Evolutionary conservation across 179 eudicot genomes (phyloP), one percentile per base, ranked within the genome.

Genomic region (Beta macrorhiza): DNA sequence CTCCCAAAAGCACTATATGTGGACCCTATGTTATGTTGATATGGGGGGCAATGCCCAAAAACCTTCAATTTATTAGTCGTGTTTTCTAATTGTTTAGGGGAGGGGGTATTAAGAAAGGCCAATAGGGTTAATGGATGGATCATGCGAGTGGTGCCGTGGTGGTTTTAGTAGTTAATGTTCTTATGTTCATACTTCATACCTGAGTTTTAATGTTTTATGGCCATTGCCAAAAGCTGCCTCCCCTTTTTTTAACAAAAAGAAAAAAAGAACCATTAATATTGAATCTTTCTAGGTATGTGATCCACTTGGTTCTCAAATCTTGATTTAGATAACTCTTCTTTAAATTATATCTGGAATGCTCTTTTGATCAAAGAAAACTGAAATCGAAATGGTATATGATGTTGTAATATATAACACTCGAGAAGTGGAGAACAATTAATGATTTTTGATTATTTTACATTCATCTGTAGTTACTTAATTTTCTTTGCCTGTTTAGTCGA

Each of bases 41-140:
- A 75, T 81, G 49, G 84, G 86, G 76, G 80, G 79, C 86, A 84
- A 74, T 63, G 53, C 57, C 81, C 75, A 63, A 72, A 81, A 77
- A 62, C 47, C 76, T 74, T 56, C 20, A 55, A 76, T 37, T 16
- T 80, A 5, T 63, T 76, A 70, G 32, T 79, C 6, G 5, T 16
- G 67, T 79, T 63, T 25, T 37, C 44, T 61, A 32, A 58, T 79
- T 75, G 22, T 75, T 79, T 83, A 71, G 6, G 53, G 45, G 29
- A 32, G 20, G 7, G 11, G 55, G 44, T 7, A 58, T 14, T 32
- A 7, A 9, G 63, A 49, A 37, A 37, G 42, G 42, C 42, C 42
- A 37, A 37, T 37, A 37, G 3, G 42, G 42, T 79, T 79, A 71
- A 52, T 63, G 44, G 72, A 52, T 63, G 44, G 72, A 25, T 67